Base-by-base conservation (phyloP, 1,284 basidiomycete species). In the Meira nashicola region DNA sequence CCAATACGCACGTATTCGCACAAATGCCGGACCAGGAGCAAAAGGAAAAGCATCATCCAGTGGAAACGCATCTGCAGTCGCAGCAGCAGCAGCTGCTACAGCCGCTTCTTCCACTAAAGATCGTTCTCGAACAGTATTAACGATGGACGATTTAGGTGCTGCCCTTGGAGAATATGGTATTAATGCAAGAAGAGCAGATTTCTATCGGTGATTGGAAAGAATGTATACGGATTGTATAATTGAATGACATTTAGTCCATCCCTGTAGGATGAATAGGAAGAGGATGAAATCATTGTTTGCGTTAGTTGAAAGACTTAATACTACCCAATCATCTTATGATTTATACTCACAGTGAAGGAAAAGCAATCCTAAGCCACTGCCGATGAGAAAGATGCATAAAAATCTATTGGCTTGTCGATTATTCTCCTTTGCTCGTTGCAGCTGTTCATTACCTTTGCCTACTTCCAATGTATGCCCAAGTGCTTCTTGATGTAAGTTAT, bases 1-100 rank as follows among this genome's bases (percentile, higher is more conserved):
- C 80, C 92, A 97, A 76, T 95, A 97, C 79, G 94, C 95, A 2
- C 88, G 94, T 25, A 90, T 98, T 71, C 86, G 95, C 56, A 91
- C 78, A 57, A 83, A 80, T 62, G 82, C 75, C 52, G 81, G 70
- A 19, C 81, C 81, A 0, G 76, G 62, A 17, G 47, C 55, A 14
- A 38, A 28, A n/a, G 62, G 54, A 23, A 60, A 38, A 19, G 49
- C 44, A 17, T 54, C 44, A 21, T 44, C 40, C n/a, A 50, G 23
- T 28, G 38, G 38, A 8, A 38, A 54, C 11, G 23, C 19, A 15
- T 25, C 33, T 7, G 21, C 39, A 15, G 60, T 19, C 4, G 59
- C 25, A 5, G 50, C 54, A 17, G 60, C 57, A 38, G 62, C 59
- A 11, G 61, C 55, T 33, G 62, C 55, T 1, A 60, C 54, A 1